Evolutionary conservation across 116 monocot species (phyloP), one percentile per base, ranked within the genome.

Genomic region (Posidonia oceanica): DNA sequence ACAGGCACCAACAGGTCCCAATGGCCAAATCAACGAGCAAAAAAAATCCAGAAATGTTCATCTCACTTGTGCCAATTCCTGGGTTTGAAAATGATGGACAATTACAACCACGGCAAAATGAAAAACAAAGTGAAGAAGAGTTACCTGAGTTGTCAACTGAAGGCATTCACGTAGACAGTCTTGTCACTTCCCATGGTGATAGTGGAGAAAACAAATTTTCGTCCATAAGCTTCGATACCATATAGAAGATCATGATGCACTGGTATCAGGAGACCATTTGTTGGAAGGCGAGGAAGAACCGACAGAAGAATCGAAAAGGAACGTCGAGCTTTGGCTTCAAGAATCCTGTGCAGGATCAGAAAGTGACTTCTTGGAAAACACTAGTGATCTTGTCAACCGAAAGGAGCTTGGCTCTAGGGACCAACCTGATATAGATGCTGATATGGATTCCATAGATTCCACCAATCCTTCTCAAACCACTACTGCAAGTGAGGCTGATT

Each of bases 1-100:
- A 36, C 39, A 7, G 59, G 4, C 40, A 39, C 42, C 42, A 42
- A 5, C 42, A 42, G 36, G 16, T 39, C 51, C 3, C 56, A 56
- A 14, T 56, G 67, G n/a, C n/a, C 36, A 59, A 36, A 29, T 7
- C 5, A 39, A 64, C 37, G 15, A 40, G 39, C 37, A 20, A 4
- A 64, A 37, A 37, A 39, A 12, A 40, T 40, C 63, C 78, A 0
- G 83, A 80, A 38, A 78, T 73, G 36, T 77, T 81, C 64, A 65
- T 83, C 44, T 20, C 78, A 20, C 71, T 73, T 66, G 81, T 76
- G 57, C 68, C 78, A 64, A 56, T 87, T 23, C 74, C 81, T 14
- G 79, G 71, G 13, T 62, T 81, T 23, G 80, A 80, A 48, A 73
- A 83, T 61, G 71, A 75, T 2, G 64, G 64, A 36, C 59, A 78